Base-by-base conservation (phyloP, 306 rosid species). In the Vicia villosa region DNA sequence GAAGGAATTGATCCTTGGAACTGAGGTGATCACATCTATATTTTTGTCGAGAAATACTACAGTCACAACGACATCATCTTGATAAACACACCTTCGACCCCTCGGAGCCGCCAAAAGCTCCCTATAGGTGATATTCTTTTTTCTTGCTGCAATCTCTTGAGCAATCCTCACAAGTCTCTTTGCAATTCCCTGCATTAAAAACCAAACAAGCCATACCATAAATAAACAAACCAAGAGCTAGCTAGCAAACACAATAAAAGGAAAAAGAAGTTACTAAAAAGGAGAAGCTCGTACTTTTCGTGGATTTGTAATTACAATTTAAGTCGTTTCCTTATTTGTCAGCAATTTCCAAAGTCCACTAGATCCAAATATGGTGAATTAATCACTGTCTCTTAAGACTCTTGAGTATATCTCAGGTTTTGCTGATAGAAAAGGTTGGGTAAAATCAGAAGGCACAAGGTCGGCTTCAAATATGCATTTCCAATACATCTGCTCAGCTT, bases 401-500 rank as follows among this genome's bases (percentile, higher is more conserved):
- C 59, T 52, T 52, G 60, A 54, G 13, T 13, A 3, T 54, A 12
- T 54, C 4, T 7, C 61, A 1, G 36, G 61, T 54, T 54, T 36
- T 5, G 61, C 37, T 5, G 60, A 54, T 22, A 54, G 36, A 16
- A 54, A 22, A 22, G 60, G 36, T 12, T 5, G 32, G 15, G 60
- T 22, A 22, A 54, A 54, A 54, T 22, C 16, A 22, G 15, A 22
- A 22, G 60, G 16, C 15, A 2, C 60, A 1, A 3, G 60, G 22
- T 11, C 36, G 1, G 10, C 36, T 22, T 12, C 3, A 7, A 21
- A 22, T 13, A 43, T 4, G 49, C 6, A 5, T 13, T 13, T 13
- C 16, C 16, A 3, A 14, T 43, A 14, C 16, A 13, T 13, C 49
- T 13, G 47, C 47, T 42, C 12, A 91, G 96, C 92, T 88, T 86